Percentiles rank a stretch among this genome's conserved stretches.
phyloP scores from a whole-genome alignment of 2,329 filamentous ascomycete genomes.

The Epichloe sibirici region DNA sequence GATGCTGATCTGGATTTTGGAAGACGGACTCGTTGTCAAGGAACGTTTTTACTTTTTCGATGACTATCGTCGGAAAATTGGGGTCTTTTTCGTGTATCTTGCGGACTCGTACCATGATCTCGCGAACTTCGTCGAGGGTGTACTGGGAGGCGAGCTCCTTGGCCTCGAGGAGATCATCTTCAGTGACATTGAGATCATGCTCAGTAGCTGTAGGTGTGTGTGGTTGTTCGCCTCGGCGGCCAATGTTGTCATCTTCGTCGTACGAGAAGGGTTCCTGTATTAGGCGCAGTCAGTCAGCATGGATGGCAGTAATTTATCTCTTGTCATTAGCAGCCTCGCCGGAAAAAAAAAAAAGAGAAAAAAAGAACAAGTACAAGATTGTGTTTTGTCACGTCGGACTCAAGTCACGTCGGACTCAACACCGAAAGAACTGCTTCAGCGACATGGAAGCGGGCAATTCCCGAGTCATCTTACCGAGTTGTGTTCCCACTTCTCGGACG shows the following conservation, averaged over 20 bases:
- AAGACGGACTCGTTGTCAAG: conserved; percentile 33
- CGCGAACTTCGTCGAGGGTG: conserved; percentile 29
- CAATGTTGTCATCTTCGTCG: conserved; percentile 25
- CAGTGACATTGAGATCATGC: conserved; percentile 32
- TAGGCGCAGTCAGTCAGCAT: background rate
- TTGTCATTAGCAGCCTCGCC: background rate
- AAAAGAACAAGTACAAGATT: background rate
- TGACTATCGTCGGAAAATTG: conserved; percentile 27
- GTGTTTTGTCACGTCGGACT: no score
- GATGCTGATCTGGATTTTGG: conserved; percentile 32
- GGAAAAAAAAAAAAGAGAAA: background rate
- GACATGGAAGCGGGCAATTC: no score
- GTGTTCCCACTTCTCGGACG: conserved; percentile 7
- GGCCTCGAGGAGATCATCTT: conserved; percentile 33
- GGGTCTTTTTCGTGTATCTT: conserved; percentile 30
- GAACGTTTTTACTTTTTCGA: conserved; percentile 29
- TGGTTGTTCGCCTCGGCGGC: conserved; percentile 17
- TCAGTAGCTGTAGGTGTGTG: conserved; percentile 15
- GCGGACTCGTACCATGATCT: conserved; percentile 28
- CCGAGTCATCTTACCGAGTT: conserved; percentile 5
- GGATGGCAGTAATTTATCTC: background rate
- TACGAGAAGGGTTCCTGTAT: conserved; percentile 25
- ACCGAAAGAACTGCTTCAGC: no score
- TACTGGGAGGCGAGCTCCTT: conserved; percentile 30
- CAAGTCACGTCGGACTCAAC: no score